Conservation (phyloP, 768 basidiomycete genomes). For the Candolleomyces aberdarensis region DNA sequence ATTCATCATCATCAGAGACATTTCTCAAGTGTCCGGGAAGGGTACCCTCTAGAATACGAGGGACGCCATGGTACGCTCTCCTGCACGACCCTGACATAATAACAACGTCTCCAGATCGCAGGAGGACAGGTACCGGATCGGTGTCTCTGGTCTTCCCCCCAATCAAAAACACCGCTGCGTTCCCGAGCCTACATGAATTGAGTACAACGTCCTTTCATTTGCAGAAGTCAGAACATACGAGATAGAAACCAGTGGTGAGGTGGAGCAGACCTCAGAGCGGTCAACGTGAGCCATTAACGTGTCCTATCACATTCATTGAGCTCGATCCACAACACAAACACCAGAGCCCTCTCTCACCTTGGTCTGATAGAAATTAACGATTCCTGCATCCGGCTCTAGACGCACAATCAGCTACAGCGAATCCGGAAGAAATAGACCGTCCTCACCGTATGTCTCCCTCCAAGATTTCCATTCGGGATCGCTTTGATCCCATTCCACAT, state of each 20-base stretch:
- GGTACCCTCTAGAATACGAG: conserved; percentile 80
- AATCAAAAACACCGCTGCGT: conserved; percentile 85
- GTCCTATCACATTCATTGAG: conserved; percentile 43
- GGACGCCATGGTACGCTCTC: conserved; percentile 94
- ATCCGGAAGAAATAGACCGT: not conserved
- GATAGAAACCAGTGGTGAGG: conserved; percentile 89
- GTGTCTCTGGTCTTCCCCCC: conserved; percentile 78
- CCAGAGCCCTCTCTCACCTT: conserved; percentile 37
- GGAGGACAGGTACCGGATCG: conserved; percentile 74
- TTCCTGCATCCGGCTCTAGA: conserved; percentile 91
- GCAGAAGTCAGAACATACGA: conserved; percentile 54
- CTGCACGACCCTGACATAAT: conserved; percentile 91
- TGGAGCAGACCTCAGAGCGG: conserved; percentile 90
- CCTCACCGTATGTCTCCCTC: conserved; percentile 72
- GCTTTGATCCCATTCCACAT: conserved; percentile 41
- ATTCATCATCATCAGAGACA: conserved; percentile 37
- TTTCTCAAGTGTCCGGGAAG: conserved; percentile 58
- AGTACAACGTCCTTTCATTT: not conserved
- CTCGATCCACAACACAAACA: too few relatives aligned
- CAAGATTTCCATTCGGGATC: conserved; percentile 70
- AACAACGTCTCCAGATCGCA: conserved; percentile 88
- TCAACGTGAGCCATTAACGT: conserved; percentile 98
- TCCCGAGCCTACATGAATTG: conserved; percentile 63
- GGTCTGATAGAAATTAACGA: conserved; percentile 92
- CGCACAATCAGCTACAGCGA: not conserved